Evolutionary conservation across 2,329 filamentous ascomycete species (phyloP).

Genomic region (Calonectria pseudoturangicola): DNA sequence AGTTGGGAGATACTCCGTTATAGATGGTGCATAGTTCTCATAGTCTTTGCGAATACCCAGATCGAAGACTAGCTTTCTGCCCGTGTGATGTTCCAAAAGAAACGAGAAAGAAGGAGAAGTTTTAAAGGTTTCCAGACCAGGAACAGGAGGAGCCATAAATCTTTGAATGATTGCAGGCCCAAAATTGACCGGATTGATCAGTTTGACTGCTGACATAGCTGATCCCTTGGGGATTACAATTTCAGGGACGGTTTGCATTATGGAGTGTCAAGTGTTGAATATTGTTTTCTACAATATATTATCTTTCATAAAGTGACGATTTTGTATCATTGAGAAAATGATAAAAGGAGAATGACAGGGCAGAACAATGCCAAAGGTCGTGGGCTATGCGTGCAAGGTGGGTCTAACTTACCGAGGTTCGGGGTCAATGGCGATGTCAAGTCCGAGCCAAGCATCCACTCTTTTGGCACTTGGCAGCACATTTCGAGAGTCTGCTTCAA

Average conservation of each 20-base stretch:
- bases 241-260: not conserved
- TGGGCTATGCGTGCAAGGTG: not conserved
- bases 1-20: conserved; percentile 52
- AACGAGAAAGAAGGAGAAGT: conserved; percentile 56
- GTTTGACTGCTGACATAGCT: conserved; percentile 50
- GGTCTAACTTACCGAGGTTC: not conserved
- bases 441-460: not conserved
- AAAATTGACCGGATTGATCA: conserved; percentile 64
- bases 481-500: not conserved
- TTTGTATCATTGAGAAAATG: not conserved
- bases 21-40: conserved; percentile 52
- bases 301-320: not conserved
- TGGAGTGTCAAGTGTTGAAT: not conserved
- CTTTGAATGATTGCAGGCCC: conserved; percentile 61
- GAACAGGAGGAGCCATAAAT: conserved; percentile 62
- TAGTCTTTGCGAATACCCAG: conserved; percentile 57
- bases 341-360: not conserved
- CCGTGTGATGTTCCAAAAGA: conserved; percentile 55
- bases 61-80: conserved; percentile 56
- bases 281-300: not conserved
- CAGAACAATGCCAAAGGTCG: not conserved
- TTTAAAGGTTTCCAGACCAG: conserved; percentile 58
- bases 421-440: not conserved
- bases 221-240: conserved; percentile 40
- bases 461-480: not conserved